Conservation (phyloP, 352 stramenopile species). For the Phytophthora brassicae region DNA sequence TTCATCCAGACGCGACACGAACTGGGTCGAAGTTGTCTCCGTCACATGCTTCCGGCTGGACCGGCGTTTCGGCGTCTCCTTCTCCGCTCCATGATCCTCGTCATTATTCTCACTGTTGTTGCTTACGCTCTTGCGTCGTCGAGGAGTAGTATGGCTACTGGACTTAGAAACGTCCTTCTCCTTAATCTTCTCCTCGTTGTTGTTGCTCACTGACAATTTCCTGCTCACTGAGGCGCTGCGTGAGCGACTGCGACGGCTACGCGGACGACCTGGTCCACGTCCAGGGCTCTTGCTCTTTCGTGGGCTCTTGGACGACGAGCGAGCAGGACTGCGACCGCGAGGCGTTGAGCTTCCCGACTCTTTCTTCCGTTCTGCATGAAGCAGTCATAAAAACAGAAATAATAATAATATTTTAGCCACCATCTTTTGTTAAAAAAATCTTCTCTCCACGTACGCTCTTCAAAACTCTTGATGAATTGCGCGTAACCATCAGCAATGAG, state of each 20-base stretch:
- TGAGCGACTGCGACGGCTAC: constrained; percentile 49
- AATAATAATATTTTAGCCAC: neutral
- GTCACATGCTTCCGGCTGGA: constrained; percentile 21
- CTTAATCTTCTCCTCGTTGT: constrained; percentile 23
- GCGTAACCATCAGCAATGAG: constrained; percentile 78
- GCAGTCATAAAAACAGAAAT: constrained; percentile 4
- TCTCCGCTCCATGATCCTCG: constrained; percentile 12
- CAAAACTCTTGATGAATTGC: constrained; percentile 67
- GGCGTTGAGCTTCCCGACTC: constrained; percentile 33
- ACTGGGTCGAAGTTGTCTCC: constrained; percentile 34
- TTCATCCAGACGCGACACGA: constrained; percentile 44
- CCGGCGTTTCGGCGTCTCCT: constrained; percentile 21
- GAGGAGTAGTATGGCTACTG: constrained; percentile 2
- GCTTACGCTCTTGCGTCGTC: constrained; percentile 22
- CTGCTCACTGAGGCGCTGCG: constrained; percentile 61
- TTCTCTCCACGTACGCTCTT: constrained; percentile 53
- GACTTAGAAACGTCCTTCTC: neutral
- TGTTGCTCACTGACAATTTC: constrained; percentile 27
- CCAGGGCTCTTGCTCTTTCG: constrained; percentile 41
- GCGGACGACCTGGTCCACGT: constrained; percentile 39
- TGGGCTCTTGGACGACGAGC: constrained; percentile 31
- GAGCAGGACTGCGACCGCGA: constrained; percentile 50
- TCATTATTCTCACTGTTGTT: constrained; percentile 21
- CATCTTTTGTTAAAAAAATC: too few relatives aligned
- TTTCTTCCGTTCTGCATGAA: constrained; percentile 64